Conservation (phyloP, 108 stramenopile genomes). For the Fragilariopsis cylindrus region DNA sequence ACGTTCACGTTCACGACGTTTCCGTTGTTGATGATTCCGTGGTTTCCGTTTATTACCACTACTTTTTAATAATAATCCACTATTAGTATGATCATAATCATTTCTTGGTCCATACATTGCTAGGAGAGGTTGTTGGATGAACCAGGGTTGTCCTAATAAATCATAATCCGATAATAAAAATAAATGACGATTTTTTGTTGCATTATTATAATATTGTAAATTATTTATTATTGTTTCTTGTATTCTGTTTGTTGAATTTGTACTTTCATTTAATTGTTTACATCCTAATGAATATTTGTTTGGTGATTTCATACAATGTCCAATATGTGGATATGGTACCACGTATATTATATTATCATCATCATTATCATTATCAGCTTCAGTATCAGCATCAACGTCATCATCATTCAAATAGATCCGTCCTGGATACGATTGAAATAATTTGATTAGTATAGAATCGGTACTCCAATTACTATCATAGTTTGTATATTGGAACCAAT, state of each 20-base stretch:
- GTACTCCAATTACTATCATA: conserved; percentile 17
- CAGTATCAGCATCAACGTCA: conserved; percentile 24
- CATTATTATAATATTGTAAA: background rate
- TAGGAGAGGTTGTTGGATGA: background rate
- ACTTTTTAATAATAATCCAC: too few relatives aligned
- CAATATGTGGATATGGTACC: conserved; percentile 39
- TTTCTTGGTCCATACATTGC: background rate
- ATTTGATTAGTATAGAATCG: conserved; percentile 13
- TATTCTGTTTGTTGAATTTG: background rate
- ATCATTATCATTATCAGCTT: conserved; percentile 17
- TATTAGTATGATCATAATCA: background rate
- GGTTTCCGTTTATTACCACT: too few relatives aligned
- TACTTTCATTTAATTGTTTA: background rate
- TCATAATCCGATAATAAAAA: conserved; percentile 3
- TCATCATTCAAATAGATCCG: conserved; percentile 9
- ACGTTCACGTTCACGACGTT: background rate
- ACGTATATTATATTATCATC: conserved; percentile 30
- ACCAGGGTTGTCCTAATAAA: background rate
- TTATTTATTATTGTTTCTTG: background rate
- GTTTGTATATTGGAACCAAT: background rate
- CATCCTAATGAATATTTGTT: background rate
- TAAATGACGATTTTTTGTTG: conserved; percentile 11
- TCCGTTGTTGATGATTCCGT: background rate
- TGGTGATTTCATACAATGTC: conserved; percentile 24
- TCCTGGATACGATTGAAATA: conserved; percentile 27